Conservation (phyloP, 441 rosid species). For the Lepidium campestre region DNA sequence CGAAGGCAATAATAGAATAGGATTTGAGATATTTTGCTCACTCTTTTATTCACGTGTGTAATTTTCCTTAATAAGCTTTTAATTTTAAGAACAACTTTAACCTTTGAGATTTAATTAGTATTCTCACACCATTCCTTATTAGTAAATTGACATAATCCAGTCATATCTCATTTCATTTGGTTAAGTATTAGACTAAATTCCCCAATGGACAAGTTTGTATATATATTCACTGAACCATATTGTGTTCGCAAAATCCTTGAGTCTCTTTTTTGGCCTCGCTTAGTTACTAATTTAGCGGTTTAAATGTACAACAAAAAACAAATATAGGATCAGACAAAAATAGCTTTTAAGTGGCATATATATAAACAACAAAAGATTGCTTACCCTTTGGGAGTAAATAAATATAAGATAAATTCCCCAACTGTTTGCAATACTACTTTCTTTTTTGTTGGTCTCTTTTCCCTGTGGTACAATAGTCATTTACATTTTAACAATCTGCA, state of each 20-base stretch:
- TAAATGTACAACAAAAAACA: constrained; percentile 4
- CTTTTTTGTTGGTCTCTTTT: no score
- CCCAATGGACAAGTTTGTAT: not conserved
- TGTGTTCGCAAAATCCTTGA: not conserved
- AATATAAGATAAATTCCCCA: not conserved
- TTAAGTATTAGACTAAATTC: not conserved
- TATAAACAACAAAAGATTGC: constrained; percentile 18
- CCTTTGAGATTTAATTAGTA: no score
- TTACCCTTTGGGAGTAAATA: constrained; percentile 14
- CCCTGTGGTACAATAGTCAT: constrained; percentile 24
- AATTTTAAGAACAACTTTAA: no score
- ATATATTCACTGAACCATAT: not conserved
- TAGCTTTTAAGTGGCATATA: not conserved
- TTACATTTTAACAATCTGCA: constrained; percentile 25
- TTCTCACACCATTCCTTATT: no score
- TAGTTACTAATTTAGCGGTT: not conserved
- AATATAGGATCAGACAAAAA: constrained; percentile 6
- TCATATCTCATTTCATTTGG: not conserved
- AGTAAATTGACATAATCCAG: not conserved
- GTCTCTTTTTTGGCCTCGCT: not conserved
- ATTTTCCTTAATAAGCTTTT: not conserved
- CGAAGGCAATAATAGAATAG: not conserved
- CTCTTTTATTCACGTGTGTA: not conserved
- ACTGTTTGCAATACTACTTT: constrained; percentile 23
- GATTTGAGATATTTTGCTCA: not conserved